Evolutionary conservation across 139 green algal species (phyloP).

Genomic region (Coelastrella sp.): DNA sequence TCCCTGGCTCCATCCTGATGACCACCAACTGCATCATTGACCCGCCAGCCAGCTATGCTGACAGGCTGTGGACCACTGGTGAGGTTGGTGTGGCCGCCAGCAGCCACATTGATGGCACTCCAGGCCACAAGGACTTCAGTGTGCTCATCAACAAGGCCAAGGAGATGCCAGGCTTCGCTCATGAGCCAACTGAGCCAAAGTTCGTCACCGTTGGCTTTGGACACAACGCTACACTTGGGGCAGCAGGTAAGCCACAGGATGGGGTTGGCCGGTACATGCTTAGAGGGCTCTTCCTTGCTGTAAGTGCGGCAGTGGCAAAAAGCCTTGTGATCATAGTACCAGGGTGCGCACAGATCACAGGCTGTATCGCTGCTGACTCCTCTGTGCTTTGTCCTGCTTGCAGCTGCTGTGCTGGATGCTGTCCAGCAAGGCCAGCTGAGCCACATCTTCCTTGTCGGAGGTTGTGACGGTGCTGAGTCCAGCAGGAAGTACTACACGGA

Average conservation of each 20-base stretch:
- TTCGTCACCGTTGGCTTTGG: slow-evolving; percentile 65
- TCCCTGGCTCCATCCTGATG: slow-evolving; percentile 70
- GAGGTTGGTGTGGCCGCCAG: slow-evolving; percentile 63
- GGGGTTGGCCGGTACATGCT: not conserved
- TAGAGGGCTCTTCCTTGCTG: not conserved
- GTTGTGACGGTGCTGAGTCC: slow-evolving; percentile 70
- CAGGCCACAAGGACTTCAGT: slow-evolving; percentile 61
- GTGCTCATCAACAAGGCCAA: slow-evolving; percentile 58
- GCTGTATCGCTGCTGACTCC: not conserved
- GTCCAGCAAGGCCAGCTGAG: slow-evolving; percentile 60
- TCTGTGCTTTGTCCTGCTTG: not conserved
- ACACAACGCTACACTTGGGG: slow-evolving; percentile 61
- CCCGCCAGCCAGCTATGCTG: slow-evolving; percentile 51
- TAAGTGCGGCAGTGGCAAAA: not conserved
- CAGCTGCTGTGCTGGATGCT: slow-evolving; percentile 63
- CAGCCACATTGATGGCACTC: slow-evolving; percentile 47
- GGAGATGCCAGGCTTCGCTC: slow-evolving; percentile 58
- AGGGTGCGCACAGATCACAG: not conserved
- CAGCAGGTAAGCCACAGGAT: slow-evolving; percentile 38
- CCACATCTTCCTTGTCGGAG: slow-evolving; percentile 62
- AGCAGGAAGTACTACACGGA: slow-evolving; percentile 64
- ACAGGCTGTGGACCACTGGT: slow-evolving; percentile 78
- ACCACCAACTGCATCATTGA: slow-evolving; percentile 88
- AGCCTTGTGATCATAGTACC: not conserved
- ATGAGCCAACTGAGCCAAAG: slow-evolving; percentile 43